Evolutionary conservation across 129 eudicot genomes (phyloP), one percentile per base, ranked within the genome.

Genomic region (Helichrysum umbraculigerum): DNA sequence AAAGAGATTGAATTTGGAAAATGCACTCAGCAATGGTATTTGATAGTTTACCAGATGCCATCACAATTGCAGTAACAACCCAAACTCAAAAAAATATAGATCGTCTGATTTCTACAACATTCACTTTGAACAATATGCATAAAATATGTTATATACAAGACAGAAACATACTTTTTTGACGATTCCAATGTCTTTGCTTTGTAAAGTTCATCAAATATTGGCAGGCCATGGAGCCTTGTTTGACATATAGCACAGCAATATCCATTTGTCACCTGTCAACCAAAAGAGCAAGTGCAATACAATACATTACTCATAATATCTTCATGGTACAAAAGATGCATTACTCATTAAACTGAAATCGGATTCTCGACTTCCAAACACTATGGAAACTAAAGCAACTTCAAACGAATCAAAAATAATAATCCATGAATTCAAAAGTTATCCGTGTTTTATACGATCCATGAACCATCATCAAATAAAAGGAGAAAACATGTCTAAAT

Each of bases 1-100:
- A 73, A 71, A 62, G 79, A 20, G 87, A 86, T 85, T 83, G 84
- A 33, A 82, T 71, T 81, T 83, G 90, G 62, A 44, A 61, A 41
- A 91, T 68, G 78, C 94, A 84, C 60, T 88, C 90, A 9, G 74
- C 51, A 62, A 91, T 91, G 76, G 90, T 81, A 63, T 85, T 86
- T 0, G 76, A 81, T 14, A 81, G 56, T 79, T 83, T 82, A 76
- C 50, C 70, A 21, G 73, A 14, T 61, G 90, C 82, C 89, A 84
- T 80, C 72, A 70, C 50, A 10, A 29, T 66, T 60, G 63, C 56
- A 44, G 60, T 25, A 51, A 68, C 32, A 15, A 44, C 47, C 60
- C 70, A n/a, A n/a, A 30, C 51, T 11, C 3, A 25, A 5, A 66
- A 50, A 64, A 7, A n/a, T 67, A 41, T 25, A 34, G 11, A 22